These are phyloP conservation scores for Microsporum canis DNA, from an alignment of 2,329 filamentous ascomycete genomes.

Conservation along the genomic window DNA sequence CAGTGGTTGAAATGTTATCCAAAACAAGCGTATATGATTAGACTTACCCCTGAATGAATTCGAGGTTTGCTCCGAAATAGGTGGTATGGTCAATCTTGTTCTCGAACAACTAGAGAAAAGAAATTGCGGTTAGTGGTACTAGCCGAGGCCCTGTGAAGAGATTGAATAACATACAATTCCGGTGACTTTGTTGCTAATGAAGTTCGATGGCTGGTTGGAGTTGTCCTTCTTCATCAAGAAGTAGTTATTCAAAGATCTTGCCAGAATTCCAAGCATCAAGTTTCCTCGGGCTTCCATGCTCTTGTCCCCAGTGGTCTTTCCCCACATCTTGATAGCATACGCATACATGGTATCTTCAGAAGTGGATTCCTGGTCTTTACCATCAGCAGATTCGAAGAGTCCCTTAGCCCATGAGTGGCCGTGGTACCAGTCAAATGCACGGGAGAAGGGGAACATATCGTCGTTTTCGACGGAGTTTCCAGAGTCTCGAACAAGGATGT, in stretches of 20 bases:
- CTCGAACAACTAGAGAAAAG: constrained; percentile 55
- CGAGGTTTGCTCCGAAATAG: constrained; percentile 64
- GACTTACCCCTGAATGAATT: constrained; percentile 53
- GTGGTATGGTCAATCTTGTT: constrained; percentile 93
- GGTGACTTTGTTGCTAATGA: constrained; percentile 63
- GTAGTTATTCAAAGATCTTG: constrained; percentile 63
- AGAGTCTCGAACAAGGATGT: constrained; percentile 70
- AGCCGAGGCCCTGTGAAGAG: no score
- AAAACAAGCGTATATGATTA: constrained; percentile 6
- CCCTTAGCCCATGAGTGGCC: constrained; percentile 83
- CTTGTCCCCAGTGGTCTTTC: constrained; percentile 58
- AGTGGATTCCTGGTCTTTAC: constrained; percentile 59
- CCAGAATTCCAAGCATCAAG: constrained; percentile 69
- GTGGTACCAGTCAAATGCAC: constrained; percentile 86
- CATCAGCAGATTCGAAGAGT: constrained; percentile 43
- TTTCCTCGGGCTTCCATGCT: constrained; percentile 75
- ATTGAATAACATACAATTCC: constrained; percentile 38
- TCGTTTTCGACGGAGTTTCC: constrained; percentile 65
- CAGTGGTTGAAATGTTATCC: neutral
- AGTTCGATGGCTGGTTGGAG: constrained; percentile 58
- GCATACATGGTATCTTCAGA: constrained; percentile 82
- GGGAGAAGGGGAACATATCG: constrained; percentile 65
- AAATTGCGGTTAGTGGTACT: neutral
- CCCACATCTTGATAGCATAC: constrained; percentile 93
- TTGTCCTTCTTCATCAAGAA: constrained; percentile 69